Evolutionary conservation across 805 yeast species (phyloP).

Genomic region (Saccharomycopsis sp.): DNA sequence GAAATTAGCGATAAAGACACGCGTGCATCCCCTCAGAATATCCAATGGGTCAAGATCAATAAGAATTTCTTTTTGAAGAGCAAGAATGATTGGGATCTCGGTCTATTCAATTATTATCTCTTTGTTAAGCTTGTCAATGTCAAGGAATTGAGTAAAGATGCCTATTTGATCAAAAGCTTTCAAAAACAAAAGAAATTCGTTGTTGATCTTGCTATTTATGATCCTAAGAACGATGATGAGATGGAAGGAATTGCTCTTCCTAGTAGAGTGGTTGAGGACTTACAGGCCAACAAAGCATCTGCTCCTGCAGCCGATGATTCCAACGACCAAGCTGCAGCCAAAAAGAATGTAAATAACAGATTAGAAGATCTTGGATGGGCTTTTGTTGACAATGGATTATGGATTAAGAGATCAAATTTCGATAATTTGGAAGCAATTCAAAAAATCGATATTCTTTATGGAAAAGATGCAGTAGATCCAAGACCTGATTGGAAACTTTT

Average conservation of each 20-base stretch:
- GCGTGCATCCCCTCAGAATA: slow-evolving; percentile 3
- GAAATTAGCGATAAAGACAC: slow-evolving; percentile 13
- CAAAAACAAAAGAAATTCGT: slow-evolving; percentile 12
- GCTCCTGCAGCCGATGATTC: neutral
- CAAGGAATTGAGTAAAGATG: slow-evolving; percentile 16
- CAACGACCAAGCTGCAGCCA: neutral
- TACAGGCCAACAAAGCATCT: neutral
- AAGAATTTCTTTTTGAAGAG: slow-evolving; percentile 14
- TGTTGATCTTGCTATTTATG: slow-evolving; percentile 14
- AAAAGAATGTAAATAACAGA: neutral
- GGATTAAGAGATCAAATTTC: slow-evolving; percentile 49
- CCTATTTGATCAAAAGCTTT: slow-evolving; percentile 7
- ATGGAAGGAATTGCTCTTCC: neutral
- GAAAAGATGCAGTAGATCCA: slow-evolving; percentile 59
- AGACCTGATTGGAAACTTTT: slow-evolving; percentile 53
- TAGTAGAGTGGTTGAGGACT: neutral
- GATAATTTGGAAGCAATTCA: slow-evolving; percentile 37
- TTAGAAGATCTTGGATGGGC: slow-evolving; percentile 16
- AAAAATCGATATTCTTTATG: slow-evolving; percentile 56
- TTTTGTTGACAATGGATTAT: slow-evolving; percentile 38
- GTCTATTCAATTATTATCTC: slow-evolving; percentile 7
- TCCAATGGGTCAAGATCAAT: slow-evolving; percentile 13
- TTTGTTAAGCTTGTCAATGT: slow-evolving; percentile 14
- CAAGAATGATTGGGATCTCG: slow-evolving; percentile 16
- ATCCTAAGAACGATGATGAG: neutral